Percentiles rank a stretch among this genome's conserved stretches.
Evolutionary conservation across 495 filamentous ascomycete species (phyloP).

Genomic region (Stereocaulon alpinum): DNA sequence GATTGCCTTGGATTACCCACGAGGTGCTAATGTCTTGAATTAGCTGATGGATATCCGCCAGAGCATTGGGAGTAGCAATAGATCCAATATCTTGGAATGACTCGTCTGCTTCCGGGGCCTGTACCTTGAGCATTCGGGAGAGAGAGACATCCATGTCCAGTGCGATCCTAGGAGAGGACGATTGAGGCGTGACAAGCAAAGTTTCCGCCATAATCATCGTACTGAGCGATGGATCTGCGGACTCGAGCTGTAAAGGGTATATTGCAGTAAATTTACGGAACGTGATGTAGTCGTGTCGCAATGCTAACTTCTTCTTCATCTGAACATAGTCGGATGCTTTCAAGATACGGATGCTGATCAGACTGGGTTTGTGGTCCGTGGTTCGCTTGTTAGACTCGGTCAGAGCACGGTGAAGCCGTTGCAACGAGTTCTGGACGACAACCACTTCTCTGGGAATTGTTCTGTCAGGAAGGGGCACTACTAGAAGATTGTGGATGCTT

Average conservation of each 20-base stretch:
- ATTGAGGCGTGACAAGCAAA: not conserved
- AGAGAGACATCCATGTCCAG: not conserved
- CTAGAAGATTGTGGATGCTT: not conserved
- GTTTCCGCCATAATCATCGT: not conserved
- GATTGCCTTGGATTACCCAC: not conserved
- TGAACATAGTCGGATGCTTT: not conserved
- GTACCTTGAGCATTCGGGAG: not conserved
- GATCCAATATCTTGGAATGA: not conserved
- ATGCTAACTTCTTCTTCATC: not conserved
- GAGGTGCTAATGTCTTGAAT: not conserved
- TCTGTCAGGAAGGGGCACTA: not conserved
- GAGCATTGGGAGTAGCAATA: not conserved
- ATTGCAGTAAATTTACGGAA: not conserved
- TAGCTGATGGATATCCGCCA: not conserved
- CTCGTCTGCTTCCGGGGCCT: not conserved
- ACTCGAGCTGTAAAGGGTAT: not conserved
- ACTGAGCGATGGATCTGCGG: not conserved
- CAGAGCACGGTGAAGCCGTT: not conserved
- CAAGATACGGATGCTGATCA: not conserved
- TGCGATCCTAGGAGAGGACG: not conserved
- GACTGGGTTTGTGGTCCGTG: not conserved
- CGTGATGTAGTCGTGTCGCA: not conserved
- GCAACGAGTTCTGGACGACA: not conserved
- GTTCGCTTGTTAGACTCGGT: not conserved
- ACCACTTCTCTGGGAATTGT: not conserved